Percentiles rank a stretch among this genome's conserved stretches.
These are phyloP conservation scores for Metschnikowia aberdeeniae DNA, from an alignment of 805 yeast genomes.

Conservation along the genomic window DNA sequence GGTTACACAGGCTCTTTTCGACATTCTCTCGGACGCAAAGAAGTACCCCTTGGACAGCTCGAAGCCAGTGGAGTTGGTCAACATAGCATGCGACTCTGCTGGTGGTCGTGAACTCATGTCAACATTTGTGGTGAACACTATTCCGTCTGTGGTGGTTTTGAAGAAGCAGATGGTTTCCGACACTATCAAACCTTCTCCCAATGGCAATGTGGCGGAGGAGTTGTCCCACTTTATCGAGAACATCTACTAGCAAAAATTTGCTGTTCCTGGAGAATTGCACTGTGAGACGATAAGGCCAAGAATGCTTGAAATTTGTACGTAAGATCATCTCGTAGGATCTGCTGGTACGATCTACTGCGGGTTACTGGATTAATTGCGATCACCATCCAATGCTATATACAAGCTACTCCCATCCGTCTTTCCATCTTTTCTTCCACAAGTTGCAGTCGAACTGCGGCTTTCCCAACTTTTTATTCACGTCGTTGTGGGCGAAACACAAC, in stretches of 20 bases:
- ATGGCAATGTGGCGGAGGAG: constrained; percentile 25
- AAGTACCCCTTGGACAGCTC: constrained; percentile 32
- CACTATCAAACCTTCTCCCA: constrained; percentile 21
- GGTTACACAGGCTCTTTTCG: constrained; percentile 59
- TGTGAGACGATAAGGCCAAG: neutral
- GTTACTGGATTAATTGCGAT: too few species aligned
- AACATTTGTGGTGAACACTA: constrained; percentile 49
- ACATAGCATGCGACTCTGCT: constrained; percentile 64
- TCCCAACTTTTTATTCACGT: constrained; percentile 81
- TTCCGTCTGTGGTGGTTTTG: constrained; percentile 68
- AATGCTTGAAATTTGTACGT: too few species aligned
- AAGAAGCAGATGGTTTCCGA: constrained; percentile 57
- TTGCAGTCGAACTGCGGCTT: constrained; percentile 84
- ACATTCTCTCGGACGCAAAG: constrained; percentile 19
- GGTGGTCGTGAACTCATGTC: constrained; percentile 56
- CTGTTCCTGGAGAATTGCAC: neutral
- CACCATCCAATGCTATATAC: neutral
- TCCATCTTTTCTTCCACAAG: constrained; percentile 93
- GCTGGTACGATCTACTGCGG: too few species aligned
- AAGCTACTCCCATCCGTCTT: constrained; percentile 73
- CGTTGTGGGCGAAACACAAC: constrained; percentile 95
- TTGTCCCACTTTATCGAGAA: constrained; percentile 29
- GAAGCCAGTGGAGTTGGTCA: constrained; percentile 56
- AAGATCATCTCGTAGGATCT: neutral
- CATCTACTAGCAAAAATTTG: constrained; percentile 12